Evolutionary conservation across 176 grass and related monocot species (phyloP), one percentile per base, ranked within the genome.

Genomic region (Otatea glauca): DNA sequence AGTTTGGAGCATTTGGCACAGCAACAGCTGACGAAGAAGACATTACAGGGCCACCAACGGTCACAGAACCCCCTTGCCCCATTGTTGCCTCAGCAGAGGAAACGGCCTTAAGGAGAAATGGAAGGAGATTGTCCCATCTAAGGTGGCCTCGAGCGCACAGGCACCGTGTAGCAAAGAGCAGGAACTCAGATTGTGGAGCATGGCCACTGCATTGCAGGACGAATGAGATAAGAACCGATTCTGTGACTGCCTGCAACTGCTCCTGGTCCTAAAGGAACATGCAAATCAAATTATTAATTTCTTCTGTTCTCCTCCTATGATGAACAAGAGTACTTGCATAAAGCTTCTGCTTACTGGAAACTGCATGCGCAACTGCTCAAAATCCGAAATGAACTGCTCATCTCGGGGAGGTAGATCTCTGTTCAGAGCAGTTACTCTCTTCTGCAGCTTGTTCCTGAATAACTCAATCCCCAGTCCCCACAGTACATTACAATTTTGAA

Each of bases 331-430:
- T 63, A 54, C 23, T 54, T 18, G 39, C 9, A 48, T 58, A 78
- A 84, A 77, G 50, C 20, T 74, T 78, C 48, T 90, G 50, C 87
- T 81, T 87, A 99, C 96, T 72, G 88, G 86, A 65, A 92, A 96
- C 25, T 78, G 77, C 67, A 81, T 56, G 65, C 85, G 75, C 53
- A 99, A 61, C 69, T 89, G 91, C 70, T 94, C 91, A 85, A 94
- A 99, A 94, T 99, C 96, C 54, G 84, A 74, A 29, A 96, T 94
- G 86, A 99, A 99, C 80, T 99, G 93, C 74, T 99, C 96, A 59
- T 99, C 91, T 38, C 66, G 81, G 41, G 91, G 93, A 63, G 93
- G 93, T 48, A 92, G 86, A 38, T 94, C 91, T 90, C 86, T 83
- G 59, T 85, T 92, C 60, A 87, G 51, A 84, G 93, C 96, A 63